Conservation (phyloP, 2,329 filamentous ascomycete genomes). For the Pseudocercospora vitis region DNA sequence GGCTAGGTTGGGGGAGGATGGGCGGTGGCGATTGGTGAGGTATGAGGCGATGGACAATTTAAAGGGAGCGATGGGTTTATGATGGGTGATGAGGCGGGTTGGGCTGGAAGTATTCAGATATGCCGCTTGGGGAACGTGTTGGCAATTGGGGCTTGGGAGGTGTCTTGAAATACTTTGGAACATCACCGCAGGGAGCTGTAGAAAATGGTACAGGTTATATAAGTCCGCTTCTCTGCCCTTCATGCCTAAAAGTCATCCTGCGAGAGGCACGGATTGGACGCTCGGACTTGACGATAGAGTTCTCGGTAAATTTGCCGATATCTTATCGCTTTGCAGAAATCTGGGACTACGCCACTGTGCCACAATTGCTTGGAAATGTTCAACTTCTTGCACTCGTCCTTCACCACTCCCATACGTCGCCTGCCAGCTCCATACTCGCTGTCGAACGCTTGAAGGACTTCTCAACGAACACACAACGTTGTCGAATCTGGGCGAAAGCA, state of each 20-base stretch:
- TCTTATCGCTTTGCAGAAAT: constrained; percentile 54
- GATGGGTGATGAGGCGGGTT: not conserved
- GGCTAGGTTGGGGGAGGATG: not conserved
- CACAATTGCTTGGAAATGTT: not conserved
- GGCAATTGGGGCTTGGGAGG: too few relatives aligned
- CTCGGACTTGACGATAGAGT: not conserved
- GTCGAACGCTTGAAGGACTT: not conserved
- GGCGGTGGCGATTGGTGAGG: not conserved
- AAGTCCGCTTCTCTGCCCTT: not conserved
- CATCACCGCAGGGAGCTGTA: too few relatives aligned
- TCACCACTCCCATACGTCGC: not conserved
- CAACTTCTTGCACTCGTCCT: not conserved
- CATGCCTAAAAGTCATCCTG: not conserved
- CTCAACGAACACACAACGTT: not conserved
- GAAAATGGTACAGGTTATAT: not conserved
- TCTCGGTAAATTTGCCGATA: constrained; percentile 57
- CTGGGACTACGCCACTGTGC: constrained; percentile 17
- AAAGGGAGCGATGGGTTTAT: not conserved
- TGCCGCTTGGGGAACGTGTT: too few relatives aligned
- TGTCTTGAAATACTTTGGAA: not conserved
- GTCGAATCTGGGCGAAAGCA: not conserved
- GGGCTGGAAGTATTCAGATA: not conserved
- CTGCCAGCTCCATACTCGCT: not conserved
- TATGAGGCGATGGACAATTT: constrained; percentile 1
- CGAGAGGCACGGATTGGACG: not conserved